Conservation (phyloP, 164 flowering plant species). For the Kingdonia uniflora region DNA sequence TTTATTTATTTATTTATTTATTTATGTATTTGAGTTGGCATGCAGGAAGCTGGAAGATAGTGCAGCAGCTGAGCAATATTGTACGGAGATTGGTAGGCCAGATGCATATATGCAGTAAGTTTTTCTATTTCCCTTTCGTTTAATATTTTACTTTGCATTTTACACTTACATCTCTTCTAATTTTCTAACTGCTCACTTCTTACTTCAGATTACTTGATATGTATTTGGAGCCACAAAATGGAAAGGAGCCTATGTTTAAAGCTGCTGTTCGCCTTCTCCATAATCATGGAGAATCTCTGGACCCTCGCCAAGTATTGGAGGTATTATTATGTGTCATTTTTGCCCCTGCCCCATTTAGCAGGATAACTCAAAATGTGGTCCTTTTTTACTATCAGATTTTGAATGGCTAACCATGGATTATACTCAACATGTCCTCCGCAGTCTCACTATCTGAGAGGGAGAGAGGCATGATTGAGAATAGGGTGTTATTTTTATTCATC, state of each 20-base stretch:
- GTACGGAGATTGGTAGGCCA: slow-evolving; percentile 92
- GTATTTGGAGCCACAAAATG: slow-evolving; percentile 93
- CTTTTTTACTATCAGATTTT: too few species aligned
- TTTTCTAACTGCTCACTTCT: slow-evolving; percentile 1
- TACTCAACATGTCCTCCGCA: too few species aligned
- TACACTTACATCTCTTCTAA: not conserved
- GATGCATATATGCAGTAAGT: slow-evolving; percentile 97
- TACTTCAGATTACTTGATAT: slow-evolving; percentile 77
- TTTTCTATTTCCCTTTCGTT: slow-evolving; percentile 4
- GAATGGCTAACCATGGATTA: too few species aligned
- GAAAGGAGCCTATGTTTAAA: slow-evolving; percentile 93
- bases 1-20: too few species aligned
- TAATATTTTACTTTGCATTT: not conserved
- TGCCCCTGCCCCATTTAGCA: too few species aligned
- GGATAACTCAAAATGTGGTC: not conserved
- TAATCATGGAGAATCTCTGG: slow-evolving; percentile 89
- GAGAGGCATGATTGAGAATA: too few species aligned
- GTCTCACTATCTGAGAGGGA: too few species aligned
- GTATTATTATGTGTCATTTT: slow-evolving; percentile 21
- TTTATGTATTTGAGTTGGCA: too few species aligned
- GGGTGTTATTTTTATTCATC: too few species aligned
- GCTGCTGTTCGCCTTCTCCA: slow-evolving; percentile 98
- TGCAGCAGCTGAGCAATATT: slow-evolving; percentile 96
- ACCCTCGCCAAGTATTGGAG: slow-evolving; percentile 91
- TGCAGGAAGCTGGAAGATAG: slow-evolving; percentile 85